These are phyloP conservation scores for Dillenia turbinata DNA, from an alignment of 164 flowering plant species.

Conservation along the genomic window DNA sequence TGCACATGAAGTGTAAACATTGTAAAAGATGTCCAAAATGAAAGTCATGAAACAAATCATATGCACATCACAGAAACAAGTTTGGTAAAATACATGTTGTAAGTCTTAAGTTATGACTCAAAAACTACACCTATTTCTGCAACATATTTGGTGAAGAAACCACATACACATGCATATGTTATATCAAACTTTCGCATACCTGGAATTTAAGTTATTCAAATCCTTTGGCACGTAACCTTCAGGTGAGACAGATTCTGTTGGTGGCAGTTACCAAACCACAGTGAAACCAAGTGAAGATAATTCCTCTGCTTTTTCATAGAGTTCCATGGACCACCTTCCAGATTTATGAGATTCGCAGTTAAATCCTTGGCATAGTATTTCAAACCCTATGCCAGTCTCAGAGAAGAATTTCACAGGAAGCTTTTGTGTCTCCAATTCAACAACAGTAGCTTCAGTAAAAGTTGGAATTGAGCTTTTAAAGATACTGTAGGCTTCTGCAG, in stretches of 20 bases:
- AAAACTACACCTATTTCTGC: no score
- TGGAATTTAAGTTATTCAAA: constrained; percentile 85
- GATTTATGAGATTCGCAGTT: constrained; percentile 98
- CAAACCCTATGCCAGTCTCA: constrained; percentile 92
- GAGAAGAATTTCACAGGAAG: constrained; percentile 44
- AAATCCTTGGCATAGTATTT: constrained; percentile 94
- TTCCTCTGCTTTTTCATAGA: constrained; percentile 59
- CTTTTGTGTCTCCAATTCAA: constrained; percentile 31
- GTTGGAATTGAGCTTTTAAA: constrained; percentile 65
- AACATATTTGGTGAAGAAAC: no score
- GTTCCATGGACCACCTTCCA: constrained; percentile 87
- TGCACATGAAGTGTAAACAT: no score
- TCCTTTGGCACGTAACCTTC: constrained; percentile 99
- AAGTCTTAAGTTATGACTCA: no score
- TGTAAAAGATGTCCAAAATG: no score
- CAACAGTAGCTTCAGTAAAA: constrained; percentile 39
- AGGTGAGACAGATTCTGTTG: constrained; percentile 95
- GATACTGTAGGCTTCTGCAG: constrained; percentile 97
- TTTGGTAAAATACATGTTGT: no score
- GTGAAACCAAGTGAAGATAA: constrained; percentile 86
- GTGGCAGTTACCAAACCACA: constrained; percentile 89
- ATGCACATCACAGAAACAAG: no score
- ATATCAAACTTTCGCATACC: constrained; percentile 30
- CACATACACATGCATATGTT: no score
- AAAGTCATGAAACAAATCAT: no score